Evolutionary conservation across 208 protist genomes (phyloP).

Genomic region (Leishmania gerbilli): DNA sequence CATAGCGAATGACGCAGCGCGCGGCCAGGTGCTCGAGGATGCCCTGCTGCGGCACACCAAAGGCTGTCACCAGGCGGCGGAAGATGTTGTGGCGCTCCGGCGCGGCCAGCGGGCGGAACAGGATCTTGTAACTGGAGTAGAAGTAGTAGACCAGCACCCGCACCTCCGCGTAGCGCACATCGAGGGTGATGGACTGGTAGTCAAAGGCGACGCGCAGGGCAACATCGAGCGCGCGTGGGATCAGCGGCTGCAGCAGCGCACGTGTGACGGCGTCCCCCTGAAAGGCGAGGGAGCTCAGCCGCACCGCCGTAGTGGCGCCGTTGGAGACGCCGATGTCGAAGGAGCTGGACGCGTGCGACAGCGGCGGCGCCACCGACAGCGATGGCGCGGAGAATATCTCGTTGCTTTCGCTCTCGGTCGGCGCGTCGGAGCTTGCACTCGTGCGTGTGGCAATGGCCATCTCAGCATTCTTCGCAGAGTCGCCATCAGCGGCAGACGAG

Average conservation of each 20-base stretch:
- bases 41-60: constrained; percentile 68
- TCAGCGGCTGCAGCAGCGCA: constrained; percentile 48
- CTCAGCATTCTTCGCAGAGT: background rate
- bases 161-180: constrained; percentile 71
- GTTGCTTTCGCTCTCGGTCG: background rate
- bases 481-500: background rate
- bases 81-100: constrained; percentile 79
- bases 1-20: constrained; percentile 65
- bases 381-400: background rate
- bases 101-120: constrained; percentile 71
- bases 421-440: too few relatives aligned
- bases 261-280: constrained; percentile 18
- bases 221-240: constrained; percentile 44
- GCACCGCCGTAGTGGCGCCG: background rate
- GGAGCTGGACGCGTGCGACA: background rate
- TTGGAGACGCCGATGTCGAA: background rate
- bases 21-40: constrained; percentile 74
- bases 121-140: constrained; percentile 66
- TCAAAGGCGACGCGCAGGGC: constrained; percentile 66
- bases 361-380: background rate
- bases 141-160: constrained; percentile 77
- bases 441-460: too few relatives aligned
- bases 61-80: constrained; percentile 58
- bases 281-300: constrained; percentile 22
- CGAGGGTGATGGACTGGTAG: constrained; percentile 53